phyloP scores from a whole-genome alignment of 1,284 basidiomycete species.

The Tranzscheliella williamsii region DNA sequence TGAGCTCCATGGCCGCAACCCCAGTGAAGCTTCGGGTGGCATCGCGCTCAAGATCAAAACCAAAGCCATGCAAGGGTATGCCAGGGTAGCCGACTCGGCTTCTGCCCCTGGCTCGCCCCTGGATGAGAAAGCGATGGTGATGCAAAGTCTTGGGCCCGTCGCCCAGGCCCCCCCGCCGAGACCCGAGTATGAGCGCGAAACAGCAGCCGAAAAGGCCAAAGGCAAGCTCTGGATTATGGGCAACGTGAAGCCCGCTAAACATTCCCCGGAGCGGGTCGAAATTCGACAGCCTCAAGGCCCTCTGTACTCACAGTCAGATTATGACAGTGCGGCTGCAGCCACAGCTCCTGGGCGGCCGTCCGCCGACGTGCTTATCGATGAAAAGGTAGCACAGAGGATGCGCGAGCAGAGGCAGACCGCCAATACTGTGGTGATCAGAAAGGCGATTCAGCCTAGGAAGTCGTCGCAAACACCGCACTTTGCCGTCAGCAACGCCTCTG shows the following conservation, averaged over 20 bases:
- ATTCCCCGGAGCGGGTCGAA: neutral
- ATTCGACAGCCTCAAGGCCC: neutral
- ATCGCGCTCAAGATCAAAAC: neutral
- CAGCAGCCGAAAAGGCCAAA: constrained; percentile 13
- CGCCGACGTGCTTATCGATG: constrained; percentile 1
- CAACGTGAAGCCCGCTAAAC: constrained; percentile 3
- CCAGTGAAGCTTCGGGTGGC: neutral
- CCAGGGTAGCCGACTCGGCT: neutral
- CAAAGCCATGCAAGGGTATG: neutral
- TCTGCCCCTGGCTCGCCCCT: constrained; percentile 2
- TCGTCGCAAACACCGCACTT: neutral
- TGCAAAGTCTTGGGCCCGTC: constrained; percentile 4
- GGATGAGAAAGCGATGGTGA: neutral
- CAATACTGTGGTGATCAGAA: neutral
- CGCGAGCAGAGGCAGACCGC: constrained; percentile 2
- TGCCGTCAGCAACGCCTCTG: neutral
- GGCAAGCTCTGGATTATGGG: constrained; percentile 34
- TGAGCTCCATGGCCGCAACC: neutral
- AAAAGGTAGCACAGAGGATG: constrained; percentile 7
- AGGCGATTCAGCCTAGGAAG: constrained; percentile 10
- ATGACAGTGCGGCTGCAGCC: neutral
- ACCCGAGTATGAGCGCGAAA: constrained; percentile 10
- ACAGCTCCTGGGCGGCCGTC: neutral
- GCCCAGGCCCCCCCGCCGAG: constrained; percentile 7
- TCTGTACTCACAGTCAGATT: no score